Evolutionary conservation across 2,329 filamentous ascomycete species (phyloP), one percentile per base, ranked within the genome.

Genomic region (Colletotrichum sojae): DNA sequence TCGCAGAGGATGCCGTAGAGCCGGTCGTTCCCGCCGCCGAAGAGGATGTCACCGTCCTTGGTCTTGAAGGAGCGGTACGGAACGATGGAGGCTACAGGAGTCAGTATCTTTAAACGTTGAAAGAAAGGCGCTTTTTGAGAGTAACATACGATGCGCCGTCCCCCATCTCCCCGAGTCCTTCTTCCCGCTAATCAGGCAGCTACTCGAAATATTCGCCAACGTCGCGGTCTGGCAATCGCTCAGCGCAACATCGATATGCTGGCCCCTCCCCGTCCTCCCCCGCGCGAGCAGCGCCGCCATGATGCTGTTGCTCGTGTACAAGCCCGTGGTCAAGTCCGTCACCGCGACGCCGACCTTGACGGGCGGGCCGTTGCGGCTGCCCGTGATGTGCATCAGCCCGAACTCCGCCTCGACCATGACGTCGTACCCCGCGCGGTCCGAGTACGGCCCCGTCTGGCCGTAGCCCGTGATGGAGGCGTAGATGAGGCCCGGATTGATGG

Each of bases 361-460:
- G 0, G 96, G 96, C 2, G 94, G 92, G 0, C 95, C 94, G 75
- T 97, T 92, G 64, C 95, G 88, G 70, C 89, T 88, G 39, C 96
- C 96, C 0, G 96, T 99, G 75, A 99, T 98, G 82, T 99, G 96
- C 96, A 99, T 99, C 65, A 99, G 83, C 1, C 96, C 96, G 82
- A 99, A 95, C 79, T 98, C 96, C 69, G 96, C 96, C 83, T 99
- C 96, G 12, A 99, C 95, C 95, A 99, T 99, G 73, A 99, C 96
- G 81, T 99, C 96, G 85, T 99, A 99, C 5, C 96, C 96, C 4
- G 96, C 94, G 15, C 96, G 88, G 72, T 90, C 89, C 6, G 91
- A 90, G 80, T 97, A 97, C 0, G 96, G 96, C 0, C 96, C 96
- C 1, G 93, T 97, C 78, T 99, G 96, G 2, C 96, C 96, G 77